Evolutionary conservation across 1,139 yeast genomes (phyloP).

Genomic region (Saccharomyces uvarum): DNA sequence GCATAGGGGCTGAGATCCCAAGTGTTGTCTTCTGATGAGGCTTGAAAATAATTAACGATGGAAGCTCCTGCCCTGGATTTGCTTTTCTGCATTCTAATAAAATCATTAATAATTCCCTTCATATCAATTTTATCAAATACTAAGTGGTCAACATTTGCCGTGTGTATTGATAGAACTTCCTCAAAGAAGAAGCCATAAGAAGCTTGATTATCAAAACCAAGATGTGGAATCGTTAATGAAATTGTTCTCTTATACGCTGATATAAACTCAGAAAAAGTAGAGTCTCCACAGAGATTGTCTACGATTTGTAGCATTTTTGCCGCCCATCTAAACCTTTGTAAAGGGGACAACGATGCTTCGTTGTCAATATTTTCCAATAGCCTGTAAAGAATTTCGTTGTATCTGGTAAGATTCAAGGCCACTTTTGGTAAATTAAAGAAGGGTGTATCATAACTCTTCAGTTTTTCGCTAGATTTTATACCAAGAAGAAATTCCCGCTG

Average conservation of each 20-base stretch:
- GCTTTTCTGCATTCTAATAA: not conserved
- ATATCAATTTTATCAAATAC: not conserved
- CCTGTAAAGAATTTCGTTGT: conserved; percentile 3
- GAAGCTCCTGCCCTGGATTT: not conserved
- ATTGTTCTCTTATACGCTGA: not conserved
- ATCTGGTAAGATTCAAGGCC: not conserved
- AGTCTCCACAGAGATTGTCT: conserved; percentile 2
- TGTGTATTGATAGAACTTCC: not conserved
- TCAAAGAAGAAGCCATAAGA: not conserved
- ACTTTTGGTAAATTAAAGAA: not conserved
- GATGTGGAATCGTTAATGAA: not conserved
- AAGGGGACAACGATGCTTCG: not conserved
- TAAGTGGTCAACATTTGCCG: not conserved
- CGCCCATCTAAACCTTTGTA: not conserved
- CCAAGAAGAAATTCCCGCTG: conserved; percentile 4
- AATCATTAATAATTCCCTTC: not conserved
- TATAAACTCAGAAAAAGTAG: not conserved
- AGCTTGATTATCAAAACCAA: not conserved
- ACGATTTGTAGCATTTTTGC: not conserved
- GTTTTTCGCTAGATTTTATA: not conserved
- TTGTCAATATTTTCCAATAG: conserved; percentile 4
- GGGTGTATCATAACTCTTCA: not conserved
- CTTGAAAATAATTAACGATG: not conserved
- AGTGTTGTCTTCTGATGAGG: not conserved
- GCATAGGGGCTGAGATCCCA: not conserved